These are phyloP conservation scores for Lecanoromycetidae sp. DNA, from an alignment of 2,329 filamentous ascomycete genomes.

Conservation along the genomic window DNA sequence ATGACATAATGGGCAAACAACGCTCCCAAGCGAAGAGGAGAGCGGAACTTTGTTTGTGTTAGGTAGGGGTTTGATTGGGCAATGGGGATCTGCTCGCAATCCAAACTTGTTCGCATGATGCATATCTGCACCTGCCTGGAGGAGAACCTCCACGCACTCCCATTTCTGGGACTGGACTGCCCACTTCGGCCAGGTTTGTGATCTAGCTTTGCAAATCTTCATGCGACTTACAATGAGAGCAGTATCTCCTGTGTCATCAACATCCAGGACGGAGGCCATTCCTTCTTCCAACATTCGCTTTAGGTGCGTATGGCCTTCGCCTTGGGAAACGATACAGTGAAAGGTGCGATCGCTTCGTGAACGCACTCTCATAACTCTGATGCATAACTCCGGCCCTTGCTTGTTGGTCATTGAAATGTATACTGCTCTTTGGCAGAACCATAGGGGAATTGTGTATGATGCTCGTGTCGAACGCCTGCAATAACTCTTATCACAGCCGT, in stretches of 20 bases:
- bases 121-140: too few relatives aligned
- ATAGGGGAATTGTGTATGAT: slow-evolving; percentile 7
- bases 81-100: too few relatives aligned
- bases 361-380: slow-evolving; percentile 6
- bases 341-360: not conserved
- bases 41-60: too few relatives aligned
- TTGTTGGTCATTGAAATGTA: not conserved
- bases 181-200: not conserved
- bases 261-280: slow-evolving; percentile 4
- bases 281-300: not conserved
- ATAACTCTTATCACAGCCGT: not conserved
- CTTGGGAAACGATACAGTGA: not conserved
- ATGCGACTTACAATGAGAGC: not conserved
- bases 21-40: too few relatives aligned
- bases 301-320: not conserved
- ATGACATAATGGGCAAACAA: not conserved
- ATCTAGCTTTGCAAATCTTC: not conserved
- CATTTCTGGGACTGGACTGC: not conserved
- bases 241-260: not conserved
- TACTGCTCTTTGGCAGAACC: not conserved
- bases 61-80: too few relatives aligned
- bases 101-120: too few relatives aligned
- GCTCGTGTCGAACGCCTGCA: not conserved
- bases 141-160: not conserved
- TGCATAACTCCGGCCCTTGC: slow-evolving; percentile 4